Conservation (phyloP, 768 basidiomycete species). For the Boletus vermiculosoides region DNA sequence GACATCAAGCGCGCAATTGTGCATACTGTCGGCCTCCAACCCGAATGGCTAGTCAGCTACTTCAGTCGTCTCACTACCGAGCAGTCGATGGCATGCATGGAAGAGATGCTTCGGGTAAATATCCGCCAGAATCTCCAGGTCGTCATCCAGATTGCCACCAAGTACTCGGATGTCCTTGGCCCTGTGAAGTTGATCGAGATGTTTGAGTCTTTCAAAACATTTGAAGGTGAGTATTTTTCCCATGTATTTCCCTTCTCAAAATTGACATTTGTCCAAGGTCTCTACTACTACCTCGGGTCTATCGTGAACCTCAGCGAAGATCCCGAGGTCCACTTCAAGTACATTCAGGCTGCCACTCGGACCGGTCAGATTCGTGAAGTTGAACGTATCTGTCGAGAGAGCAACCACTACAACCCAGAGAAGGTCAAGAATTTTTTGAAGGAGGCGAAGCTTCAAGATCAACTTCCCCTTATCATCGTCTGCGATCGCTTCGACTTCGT, state of each 20-base stretch:
- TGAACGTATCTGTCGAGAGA: slow-evolving; percentile 97
- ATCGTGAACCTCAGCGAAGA: slow-evolving; percentile 96
- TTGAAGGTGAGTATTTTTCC: slow-evolving; percentile 62
- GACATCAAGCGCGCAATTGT: slow-evolving; percentile 99
- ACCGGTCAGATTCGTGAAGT: slow-evolving; percentile 99
- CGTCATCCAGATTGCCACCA: slow-evolving; percentile 96
- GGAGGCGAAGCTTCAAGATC: slow-evolving; percentile 94
- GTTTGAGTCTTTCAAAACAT: slow-evolving; percentile 97
- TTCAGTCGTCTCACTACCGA: slow-evolving; percentile 97
- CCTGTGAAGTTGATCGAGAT: slow-evolving; percentile 97
- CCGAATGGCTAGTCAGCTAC: slow-evolving; percentile 97
- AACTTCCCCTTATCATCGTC: slow-evolving; percentile 98
- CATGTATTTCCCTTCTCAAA: not conserved
- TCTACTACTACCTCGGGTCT: slow-evolving; percentile 98
- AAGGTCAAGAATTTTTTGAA: slow-evolving; percentile 99
- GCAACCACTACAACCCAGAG: slow-evolving; percentile 96
- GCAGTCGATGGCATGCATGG: slow-evolving; percentile 92
- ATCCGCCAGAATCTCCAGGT: slow-evolving; percentile 97
- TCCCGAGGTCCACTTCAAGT: slow-evolving; percentile 98
- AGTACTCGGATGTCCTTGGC: slow-evolving; percentile 97
- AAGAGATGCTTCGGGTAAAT: slow-evolving; percentile 96
- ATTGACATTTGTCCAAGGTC: slow-evolving; percentile 43
- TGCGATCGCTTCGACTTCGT: slow-evolving; percentile 99
- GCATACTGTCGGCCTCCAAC: slow-evolving; percentile 78
- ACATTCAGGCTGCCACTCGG: slow-evolving; percentile 97